Percentiles rank a stretch among this genome's conserved stretches.
These are phyloP conservation scores for Colletotrichum sojae DNA, from an alignment of 2,329 filamentous ascomycete genomes.

Conservation along the genomic window DNA sequence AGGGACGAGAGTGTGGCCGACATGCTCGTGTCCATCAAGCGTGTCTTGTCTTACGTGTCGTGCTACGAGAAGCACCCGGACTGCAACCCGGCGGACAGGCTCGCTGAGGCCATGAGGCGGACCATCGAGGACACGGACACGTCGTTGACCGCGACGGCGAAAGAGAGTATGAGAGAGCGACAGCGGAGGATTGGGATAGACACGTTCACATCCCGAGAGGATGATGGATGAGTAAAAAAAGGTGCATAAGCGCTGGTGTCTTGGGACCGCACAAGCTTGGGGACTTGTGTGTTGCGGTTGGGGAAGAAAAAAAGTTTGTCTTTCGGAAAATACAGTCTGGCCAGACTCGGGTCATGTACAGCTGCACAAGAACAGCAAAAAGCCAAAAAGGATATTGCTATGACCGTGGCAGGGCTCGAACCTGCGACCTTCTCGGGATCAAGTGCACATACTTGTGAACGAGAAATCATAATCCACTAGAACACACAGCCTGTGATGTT, in stretches of 20 bases:
- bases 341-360: too few relatives aligned
- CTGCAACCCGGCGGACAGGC: conserved; percentile 25
- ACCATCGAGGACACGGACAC: conserved; percentile 16
- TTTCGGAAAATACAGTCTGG: too few relatives aligned
- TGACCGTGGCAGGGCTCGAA: conserved; percentile 42
- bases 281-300: not conserved
- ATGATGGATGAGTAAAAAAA: conserved; percentile 8
- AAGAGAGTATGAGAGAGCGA: conserved; percentile 25
- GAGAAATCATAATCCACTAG: conserved; percentile 42
- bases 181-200: conserved; percentile 18
- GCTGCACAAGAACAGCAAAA: too few relatives aligned
- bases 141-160: conserved; percentile 7
- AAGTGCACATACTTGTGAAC: conserved; percentile 27
- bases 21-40: conserved; percentile 30
- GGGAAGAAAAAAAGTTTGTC: not conserved
- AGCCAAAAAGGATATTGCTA: not conserved
- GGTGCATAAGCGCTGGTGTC: too few relatives aligned
- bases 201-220: not conserved
- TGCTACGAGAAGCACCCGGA: conserved; percentile 35
- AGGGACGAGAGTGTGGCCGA: conserved; percentile 30
- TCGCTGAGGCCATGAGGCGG: conserved; percentile 29
- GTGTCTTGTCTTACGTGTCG: conserved; percentile 28
- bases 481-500: conserved; percentile 36
- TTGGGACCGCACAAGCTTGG: not conserved
- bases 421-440: conserved; percentile 39